These are phyloP conservation scores for Paspalum vaginatum DNA, from an alignment of 176 grass and related monocot species.

Conservation along the genomic window DNA sequence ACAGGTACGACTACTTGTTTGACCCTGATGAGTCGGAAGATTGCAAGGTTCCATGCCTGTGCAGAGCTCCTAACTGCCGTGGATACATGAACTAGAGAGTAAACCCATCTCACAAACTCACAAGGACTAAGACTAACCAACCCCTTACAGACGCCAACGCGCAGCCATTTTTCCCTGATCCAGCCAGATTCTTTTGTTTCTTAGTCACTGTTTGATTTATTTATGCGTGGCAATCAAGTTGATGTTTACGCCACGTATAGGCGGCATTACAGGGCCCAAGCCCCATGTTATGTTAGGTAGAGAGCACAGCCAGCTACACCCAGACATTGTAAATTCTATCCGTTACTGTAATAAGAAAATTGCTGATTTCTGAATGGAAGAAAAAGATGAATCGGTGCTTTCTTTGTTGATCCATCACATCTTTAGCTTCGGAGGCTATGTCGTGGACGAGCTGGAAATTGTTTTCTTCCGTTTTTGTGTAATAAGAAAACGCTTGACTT, in stretches of 20 bases:
- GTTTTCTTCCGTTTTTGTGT: too few species aligned
- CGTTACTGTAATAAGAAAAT: neutral
- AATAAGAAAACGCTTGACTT: neutral
- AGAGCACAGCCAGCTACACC: neutral
- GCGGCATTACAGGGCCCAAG: too few species aligned
- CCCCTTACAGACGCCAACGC: constrained; percentile 40
- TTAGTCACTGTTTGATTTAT: neutral
- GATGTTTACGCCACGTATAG: too few species aligned
- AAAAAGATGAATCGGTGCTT: too few species aligned
- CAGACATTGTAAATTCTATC: neutral
- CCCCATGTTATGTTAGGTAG: too few species aligned
- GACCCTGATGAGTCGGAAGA: constrained; percentile 86
- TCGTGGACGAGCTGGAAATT: too few species aligned
- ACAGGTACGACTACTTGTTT: constrained; percentile 91
- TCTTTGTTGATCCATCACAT: too few species aligned
- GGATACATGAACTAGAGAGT: constrained; percentile 78
- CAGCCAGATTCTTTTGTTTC: constrained; percentile 41
- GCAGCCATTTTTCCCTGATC: constrained; percentile 40
- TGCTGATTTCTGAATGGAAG: neutral
- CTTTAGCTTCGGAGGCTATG: too few species aligned
- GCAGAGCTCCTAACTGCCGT: constrained; percentile 78
- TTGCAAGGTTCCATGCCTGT: constrained; percentile 80
- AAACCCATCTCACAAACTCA: neutral
- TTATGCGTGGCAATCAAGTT: too few species aligned
- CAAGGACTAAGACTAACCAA: constrained; percentile 41